A percentile compares a stretch with the other conserved stretches of the same genome.
Evolutionary conservation across 495 filamentous ascomycete genomes (phyloP).

Genomic region (Lepidopterella palustris): DNA sequence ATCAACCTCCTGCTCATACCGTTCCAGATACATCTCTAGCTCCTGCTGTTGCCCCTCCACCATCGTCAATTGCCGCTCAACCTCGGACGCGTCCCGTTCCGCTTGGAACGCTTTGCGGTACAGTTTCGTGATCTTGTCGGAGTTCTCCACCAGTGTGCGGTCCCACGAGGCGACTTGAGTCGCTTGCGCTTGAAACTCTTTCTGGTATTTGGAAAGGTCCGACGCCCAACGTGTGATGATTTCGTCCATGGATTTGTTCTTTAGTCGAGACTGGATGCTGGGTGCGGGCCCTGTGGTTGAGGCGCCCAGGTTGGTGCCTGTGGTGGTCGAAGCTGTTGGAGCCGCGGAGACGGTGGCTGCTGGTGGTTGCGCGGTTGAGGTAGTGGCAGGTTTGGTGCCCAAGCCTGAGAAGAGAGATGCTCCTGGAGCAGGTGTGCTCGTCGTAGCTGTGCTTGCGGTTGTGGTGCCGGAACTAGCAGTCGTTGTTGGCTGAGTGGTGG

Average conservation of each 20-base stretch:
- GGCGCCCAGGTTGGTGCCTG: slow-evolving; percentile 44
- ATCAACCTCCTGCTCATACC: slow-evolving; percentile 85
- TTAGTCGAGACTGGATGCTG: slow-evolving; percentile 74
- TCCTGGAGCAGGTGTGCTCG: slow-evolving; percentile 38
- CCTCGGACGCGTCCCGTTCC: slow-evolving; percentile 79
- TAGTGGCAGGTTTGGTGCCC: slow-evolving; percentile 22
- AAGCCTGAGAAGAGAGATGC: slow-evolving; percentile 38
- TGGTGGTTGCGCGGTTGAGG: slow-evolving; percentile 40
- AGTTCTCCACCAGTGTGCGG: slow-evolving; percentile 80
- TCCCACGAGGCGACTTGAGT: slow-evolving; percentile 86
- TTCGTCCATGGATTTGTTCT: slow-evolving; percentile 99
- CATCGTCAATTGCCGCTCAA: slow-evolving; percentile 78
- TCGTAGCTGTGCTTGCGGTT: slow-evolving; percentile 7
- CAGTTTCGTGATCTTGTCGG: slow-evolving; percentile 83
- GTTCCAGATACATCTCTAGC: slow-evolving; percentile 72
- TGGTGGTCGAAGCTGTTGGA: slow-evolving; percentile 22
- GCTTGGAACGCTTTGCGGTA: slow-evolving; percentile 84
- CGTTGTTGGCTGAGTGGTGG: background rate
- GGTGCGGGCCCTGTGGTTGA: slow-evolving; percentile 74
- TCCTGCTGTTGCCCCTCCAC: slow-evolving; percentile 93
- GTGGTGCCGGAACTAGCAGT: background rate
- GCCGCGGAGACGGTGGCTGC: slow-evolving; percentile 25
- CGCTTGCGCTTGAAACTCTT: slow-evolving; percentile 87
- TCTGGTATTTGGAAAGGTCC: slow-evolving; percentile 90
- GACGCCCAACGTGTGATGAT: slow-evolving; percentile 98